Base-by-base conservation (phyloP, 441 rosid species). In the Euphorbia corollata region DNA sequence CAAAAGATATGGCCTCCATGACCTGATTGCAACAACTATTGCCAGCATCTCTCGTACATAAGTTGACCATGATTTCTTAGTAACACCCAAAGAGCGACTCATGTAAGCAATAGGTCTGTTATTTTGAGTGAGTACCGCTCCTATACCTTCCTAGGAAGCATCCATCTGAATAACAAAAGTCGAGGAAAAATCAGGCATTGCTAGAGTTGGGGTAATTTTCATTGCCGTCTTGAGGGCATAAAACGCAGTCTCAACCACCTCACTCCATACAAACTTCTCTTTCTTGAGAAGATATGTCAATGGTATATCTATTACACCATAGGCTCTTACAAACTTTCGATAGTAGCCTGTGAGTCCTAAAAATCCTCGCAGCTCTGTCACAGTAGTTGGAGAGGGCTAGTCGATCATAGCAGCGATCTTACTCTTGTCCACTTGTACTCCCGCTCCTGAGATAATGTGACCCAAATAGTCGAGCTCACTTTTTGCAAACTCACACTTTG, bases 311-410 rank as follows among this genome's bases (percentile, higher is more conserved):
- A 34, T 34, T 2, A 34, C 38, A 34, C 38, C 38, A 34, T 34
- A 34, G 6, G 2, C 38, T 2, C 38, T 2, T 2, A 34, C 38
- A 34, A 34, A 34, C 4, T 7, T 63, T 5, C 8, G 11, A 43
- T 63, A 63, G 20, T 63, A 63, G 8, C 66, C 10, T 63, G 36
- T 63, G 8, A 63, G 18, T 0, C 53, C n/a, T 63, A 63, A 63
- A 19, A 45, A 45, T 0, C 53, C 54, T 22, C 32, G 36, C 8
- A 63, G 43, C 19, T 63, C 20, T 0, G 6, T 19, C 10, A 63
- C 20, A 43, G 41, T 63, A 16, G 41, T 65, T 27, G 60, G 68
- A 4, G 2, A 0, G 11, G 45, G 68, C 68, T 47, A 65, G 11
- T 18, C 5, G 0, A 19, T 8, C 43, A 65, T 34, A 0, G 0